A percentile compares a stretch with the other conserved stretches of the same genome.
Evolutionary conservation across 129 eudicot genomes (phyloP).

Genomic region (Flaveria sonorensis): DNA sequence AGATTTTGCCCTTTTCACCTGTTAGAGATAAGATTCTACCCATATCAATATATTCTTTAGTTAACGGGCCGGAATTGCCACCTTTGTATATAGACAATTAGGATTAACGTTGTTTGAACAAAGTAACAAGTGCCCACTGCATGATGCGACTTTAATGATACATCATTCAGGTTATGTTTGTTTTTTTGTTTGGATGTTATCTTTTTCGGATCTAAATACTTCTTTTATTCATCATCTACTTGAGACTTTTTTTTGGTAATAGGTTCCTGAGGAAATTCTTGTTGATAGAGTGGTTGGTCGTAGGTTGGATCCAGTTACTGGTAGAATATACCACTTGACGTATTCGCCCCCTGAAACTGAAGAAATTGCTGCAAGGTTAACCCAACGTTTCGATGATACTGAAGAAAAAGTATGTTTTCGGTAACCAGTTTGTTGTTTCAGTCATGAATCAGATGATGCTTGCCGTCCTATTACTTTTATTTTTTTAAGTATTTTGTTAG

Average conservation of each 20-base stretch:
- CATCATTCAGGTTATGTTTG: background rate
- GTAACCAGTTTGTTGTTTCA: background rate
- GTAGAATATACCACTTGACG: conserved; percentile 90
- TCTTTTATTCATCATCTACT: background rate
- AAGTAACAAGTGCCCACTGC: conserved; percentile 5
- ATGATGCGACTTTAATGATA: conserved; percentile 12
- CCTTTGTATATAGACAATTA: background rate
- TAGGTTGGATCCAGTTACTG: conserved; percentile 94
- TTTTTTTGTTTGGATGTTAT: background rate
- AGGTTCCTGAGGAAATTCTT: conserved; percentile 94
- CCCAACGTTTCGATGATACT: conserved; percentile 98
- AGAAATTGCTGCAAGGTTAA: conserved; percentile 91
- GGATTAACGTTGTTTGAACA: background rate
- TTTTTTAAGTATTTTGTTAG: background rate
- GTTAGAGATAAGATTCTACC: background rate
- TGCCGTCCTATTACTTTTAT: background rate
- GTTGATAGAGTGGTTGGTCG: conserved; percentile 98
- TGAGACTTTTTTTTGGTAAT: conserved; percentile 8
- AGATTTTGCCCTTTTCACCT: background rate
- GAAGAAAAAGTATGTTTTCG: conserved; percentile 70
- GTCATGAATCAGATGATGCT: background rate
- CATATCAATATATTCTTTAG: background rate
- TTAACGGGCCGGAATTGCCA: background rate
- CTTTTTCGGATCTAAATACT: conserved; percentile 6
- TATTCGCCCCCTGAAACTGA: conserved; percentile 97